Evolutionary conservation across 2,329 filamentous ascomycete genomes (phyloP), one percentile per base, ranked within the genome.

Genomic region (Pleoardoris graminearum): DNA sequence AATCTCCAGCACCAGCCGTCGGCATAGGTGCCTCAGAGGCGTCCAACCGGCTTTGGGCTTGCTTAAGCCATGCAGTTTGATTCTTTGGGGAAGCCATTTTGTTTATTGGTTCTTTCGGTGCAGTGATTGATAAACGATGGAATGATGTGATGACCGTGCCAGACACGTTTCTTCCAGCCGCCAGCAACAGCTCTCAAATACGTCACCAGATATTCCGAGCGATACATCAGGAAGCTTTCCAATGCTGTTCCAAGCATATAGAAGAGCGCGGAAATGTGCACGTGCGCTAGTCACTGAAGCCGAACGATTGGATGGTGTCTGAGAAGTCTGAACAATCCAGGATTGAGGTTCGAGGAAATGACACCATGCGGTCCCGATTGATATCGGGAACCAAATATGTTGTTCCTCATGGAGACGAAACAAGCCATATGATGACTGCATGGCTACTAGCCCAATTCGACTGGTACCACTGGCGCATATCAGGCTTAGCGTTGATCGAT

Each of bases 201-300:
- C 21, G 25, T 16, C 16, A 32, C 17, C 3, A 16, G 27, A 33
- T 17, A 33, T n/a, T 23, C 5, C 10, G 27, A 44, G 22, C 42
- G 25, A 47, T 14, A n/a, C 33, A 22, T 16, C 16, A 30, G 8
- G 17, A 48, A 27, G 35, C 33, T 35, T 48, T 42, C 50, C 22
- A 37, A 52, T 30, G 17, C 21, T n/a, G 48, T 52, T 48, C 48
- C 14, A 52, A 52, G 50, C 50, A 32, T 8, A 17, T 2, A 23
- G 69, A 67, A 17, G 47, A 50, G 46, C 67, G 59, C 62, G 8
- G 76, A 57, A 19, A 75, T 33, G 8, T 75, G 17, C 19, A 39
- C 25, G 16, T 12, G 16, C 29, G 6, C 7, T 19, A 32, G 23
- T 42, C 36, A 32, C 17, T 30, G 14, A 25, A 27, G 19, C n/a